Evolutionary conservation across 148 eudicot species (phyloP).

Genomic region (Tetragonia tetragonoides): DNA sequence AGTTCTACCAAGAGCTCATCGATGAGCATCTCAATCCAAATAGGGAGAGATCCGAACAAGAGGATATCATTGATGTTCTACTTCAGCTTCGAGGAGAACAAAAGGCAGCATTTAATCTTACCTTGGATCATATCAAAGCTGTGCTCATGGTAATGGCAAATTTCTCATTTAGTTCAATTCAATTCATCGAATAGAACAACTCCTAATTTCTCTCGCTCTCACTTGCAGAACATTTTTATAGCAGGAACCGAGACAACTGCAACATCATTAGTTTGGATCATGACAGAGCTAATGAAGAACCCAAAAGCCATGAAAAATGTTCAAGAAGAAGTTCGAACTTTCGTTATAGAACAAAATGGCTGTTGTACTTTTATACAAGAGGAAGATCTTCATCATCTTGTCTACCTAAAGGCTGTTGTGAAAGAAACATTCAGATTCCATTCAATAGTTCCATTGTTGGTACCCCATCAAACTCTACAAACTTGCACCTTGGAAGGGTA

Average conservation of each 20-base stretch:
- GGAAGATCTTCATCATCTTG: slow-evolving; percentile 1
- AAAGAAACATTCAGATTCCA: slow-evolving; percentile 2
- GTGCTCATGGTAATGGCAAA: slow-evolving; percentile 18
- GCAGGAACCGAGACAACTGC: slow-evolving; percentile 43
- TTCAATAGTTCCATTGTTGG: neutral
- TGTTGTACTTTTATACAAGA: slow-evolving; percentile 4
- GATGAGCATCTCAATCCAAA: neutral
- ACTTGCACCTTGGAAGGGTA: slow-evolving; percentile 19
- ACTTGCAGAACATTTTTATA: slow-evolving; percentile 20
- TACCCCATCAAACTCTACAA: neutral
- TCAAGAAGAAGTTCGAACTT: slow-evolving; percentile 25
- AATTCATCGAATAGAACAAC: too few species aligned
- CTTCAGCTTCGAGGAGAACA: slow-evolving; percentile 11
- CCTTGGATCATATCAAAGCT: slow-evolving; percentile 14
- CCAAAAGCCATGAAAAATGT: slow-evolving; percentile 28
- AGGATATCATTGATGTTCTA: slow-evolving; percentile 20
- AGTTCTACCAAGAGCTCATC: slow-evolving; percentile 8
- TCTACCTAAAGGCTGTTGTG: neutral
- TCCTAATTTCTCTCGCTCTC: neutral
- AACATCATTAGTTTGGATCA: slow-evolving; percentile 30
- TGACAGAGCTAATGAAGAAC: slow-evolving; percentile 37
- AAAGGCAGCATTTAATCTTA: neutral
- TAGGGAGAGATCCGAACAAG: neutral
- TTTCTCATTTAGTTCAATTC: too few species aligned
- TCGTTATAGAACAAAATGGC: neutral